Base-by-base conservation (phyloP, 2,329 filamentous ascomycete genomes). In the Colletotrichum siamense region DNA sequence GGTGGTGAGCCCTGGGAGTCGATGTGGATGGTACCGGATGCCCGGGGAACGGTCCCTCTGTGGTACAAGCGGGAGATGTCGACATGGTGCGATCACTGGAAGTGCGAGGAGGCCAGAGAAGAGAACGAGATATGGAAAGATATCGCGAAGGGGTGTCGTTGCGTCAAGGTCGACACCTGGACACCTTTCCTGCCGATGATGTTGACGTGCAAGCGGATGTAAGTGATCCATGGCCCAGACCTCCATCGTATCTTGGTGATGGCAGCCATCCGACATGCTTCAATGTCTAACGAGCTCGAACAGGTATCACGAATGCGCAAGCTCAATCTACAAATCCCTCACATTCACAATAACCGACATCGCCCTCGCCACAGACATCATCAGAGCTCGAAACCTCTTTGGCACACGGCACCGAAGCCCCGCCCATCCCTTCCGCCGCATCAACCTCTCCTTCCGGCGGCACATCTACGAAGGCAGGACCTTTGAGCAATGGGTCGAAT, bases 41-140 rank as follows among this genome's bases (percentile, higher is more conserved):
- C 64, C 18, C 39, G 69, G 10, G 73, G 73, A 4, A 24, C 69
- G 32, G 63, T 55, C 6, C 70, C 73, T 6, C 18, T 73, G 6
- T 73, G 73, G 73, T 73, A 63, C 8, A 69, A 68, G 55, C 73
- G 73, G 7, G 70, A 76, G 64, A 76, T 69, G 57, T 76, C 73
- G 32, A 59, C 55, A 0, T 76, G 73, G 70, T 73, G 73, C 10
- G 73, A 76, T 36, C 73, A 73, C 32, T 76, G 69, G 73, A 73
- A 55, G 59, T 76, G 69, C n/a, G 64, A 76, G 9, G 73, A 73
- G 32, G 64, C 69, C n/a, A 59, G 63, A 10, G 69, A 73, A 10
- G 63, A 73, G 28, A 57, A 49, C 4, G 63, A 73, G 32, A 69
- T 69, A 8, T 76, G 69, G 73, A 64, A 57, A 18, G 32, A 39